Base-by-base conservation (phyloP, 2,329 filamentous ascomycete genomes). In the Claviceps sp. region DNA sequence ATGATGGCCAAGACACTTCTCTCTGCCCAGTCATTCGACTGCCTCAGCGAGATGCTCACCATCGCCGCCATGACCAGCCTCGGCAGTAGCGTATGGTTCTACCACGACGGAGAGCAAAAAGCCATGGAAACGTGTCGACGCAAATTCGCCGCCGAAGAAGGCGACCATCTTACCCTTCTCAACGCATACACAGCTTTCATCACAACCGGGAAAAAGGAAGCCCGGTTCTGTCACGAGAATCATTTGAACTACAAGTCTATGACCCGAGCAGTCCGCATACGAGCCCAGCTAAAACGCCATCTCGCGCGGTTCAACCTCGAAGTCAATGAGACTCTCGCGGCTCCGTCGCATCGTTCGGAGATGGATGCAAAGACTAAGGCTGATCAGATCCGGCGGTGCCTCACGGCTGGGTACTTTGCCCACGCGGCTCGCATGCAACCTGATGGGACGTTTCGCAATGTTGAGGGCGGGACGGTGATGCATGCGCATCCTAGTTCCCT, bases 1-100 rank as follows among this genome's bases (percentile, higher is more conserved):
- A 96, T 96, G 89, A 93, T 96, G 78, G 88, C 85, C 6, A 94
- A 91, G 68, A 87, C 86, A 0, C 74, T 96, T 4, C 79, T 97
- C 8, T 80, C 83, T 17, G 86, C 90, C 0, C 71, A 80, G 4
- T 74, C 77, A 0, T 94, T 95, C 67, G 76, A 76, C 40, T 96
- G 90, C 59, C 70, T 95, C 13, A 84, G 81, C 62, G 91, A 96
- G 66, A 85, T 97, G 50, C 75, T 97, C 26, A 89, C 84, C 2
- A 95, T 97, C 57, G 89, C 91, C 5, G 90, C 93, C 16, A 97
- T 98, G 91, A 87, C 88, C 38, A 93, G 84, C 56, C 72, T 95
- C 0, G 87, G 90, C 55, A 87, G 88, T 4, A 84, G 80, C 46
- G 77, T 95, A 0, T 97, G 89, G 84, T 81, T 95, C 56, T 78